phyloP scores from a whole-genome alignment of 768 basidiomycete species.

The Lactarius indigo region DNA sequence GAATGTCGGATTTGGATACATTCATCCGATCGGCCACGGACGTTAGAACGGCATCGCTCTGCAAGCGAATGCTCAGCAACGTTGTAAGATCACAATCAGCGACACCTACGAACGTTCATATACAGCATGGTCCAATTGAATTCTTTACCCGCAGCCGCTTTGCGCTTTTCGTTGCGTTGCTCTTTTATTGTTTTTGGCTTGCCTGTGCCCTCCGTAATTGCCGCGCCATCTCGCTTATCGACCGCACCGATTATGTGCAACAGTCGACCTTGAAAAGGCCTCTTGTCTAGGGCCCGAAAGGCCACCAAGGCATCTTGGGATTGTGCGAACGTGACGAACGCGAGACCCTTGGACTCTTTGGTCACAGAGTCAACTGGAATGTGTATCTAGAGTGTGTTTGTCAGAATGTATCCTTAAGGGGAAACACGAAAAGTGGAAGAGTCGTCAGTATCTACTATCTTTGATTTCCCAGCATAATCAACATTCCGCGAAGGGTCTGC shows the following conservation, averaged over 20 bases:
- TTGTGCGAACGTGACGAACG: conserved; percentile 51
- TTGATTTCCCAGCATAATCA: conserved; percentile 38
- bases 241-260: conserved; percentile 88
- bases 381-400: conserved; percentile 43
- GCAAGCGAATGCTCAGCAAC: conserved; percentile 24
- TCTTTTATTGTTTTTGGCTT: conserved; percentile 59
- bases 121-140: conserved; percentile 95
- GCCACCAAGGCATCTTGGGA: conserved; percentile 58
- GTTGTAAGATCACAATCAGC: conserved; percentile 23
- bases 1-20: conserved; percentile 80
- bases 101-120: conserved; percentile 80
- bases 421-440: not conserved
- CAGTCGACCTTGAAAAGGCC: conserved; percentile 86
- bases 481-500: conserved; percentile 57
- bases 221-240: conserved; percentile 51
- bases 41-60: conserved; percentile 92
- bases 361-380: conserved; percentile 48
- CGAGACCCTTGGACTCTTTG: conserved; percentile 55
- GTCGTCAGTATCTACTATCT: conserved; percentile 25
- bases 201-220: conserved; percentile 40
- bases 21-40: conserved; percentile 88
- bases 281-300: conserved; percentile 73
- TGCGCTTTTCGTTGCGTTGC: conserved; percentile 55
- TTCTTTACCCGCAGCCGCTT: conserved; percentile 65
- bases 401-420: conserved; percentile 8